Evolutionary conservation across 768 basidiomycete species (phyloP), one percentile per base, ranked within the genome.

Genomic region (Auricularia heimuer): DNA sequence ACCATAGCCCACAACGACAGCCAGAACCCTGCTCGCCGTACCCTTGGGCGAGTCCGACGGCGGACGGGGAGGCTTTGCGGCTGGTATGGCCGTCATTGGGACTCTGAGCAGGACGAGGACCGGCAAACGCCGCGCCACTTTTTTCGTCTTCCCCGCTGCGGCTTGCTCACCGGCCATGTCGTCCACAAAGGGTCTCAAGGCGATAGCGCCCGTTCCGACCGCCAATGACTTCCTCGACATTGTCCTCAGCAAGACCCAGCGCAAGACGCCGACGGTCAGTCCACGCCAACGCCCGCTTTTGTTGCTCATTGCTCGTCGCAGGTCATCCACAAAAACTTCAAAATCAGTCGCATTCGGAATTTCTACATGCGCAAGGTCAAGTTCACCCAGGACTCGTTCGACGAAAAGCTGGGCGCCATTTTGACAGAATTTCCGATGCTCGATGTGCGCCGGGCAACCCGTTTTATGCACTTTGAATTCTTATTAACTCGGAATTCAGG

Each of bases 301-400:
- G 47, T 62, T 65, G 64, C 36, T 47, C 63, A 66, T n/a, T 47
- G 36, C 34, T 11, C n/a, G 39, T 7, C 39, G 8, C 12, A 93
- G 92, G 94, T 95, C 69, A 98, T 98, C 74, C 97, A 98, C 78
- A 98, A 97, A 82, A 98, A 98, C 81, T 98, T 97, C 82, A 98
- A 99, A 81, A 99, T 99, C 76, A 94, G 93, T 69, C 89, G 96
- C 70, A 98, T 98, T 78, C 86, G 96, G 67, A 93, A 94, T 71
- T 94, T 94, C 73, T 97, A 99, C 77, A 98, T 98, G 96, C 87
- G 96, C 75, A 99, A 99, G 77, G 96, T 99, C 78, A 98, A 96
- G 77, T 98, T 97, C 75, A 95, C 95, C 2, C 94, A 98, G 75
- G 94, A 98, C 73, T 82, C 90, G 16, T 98, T 98, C 69, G 94